phyloP scores from a whole-genome alignment of 2,329 filamentous ascomycete species.

The Verticillium alfalfae region DNA sequence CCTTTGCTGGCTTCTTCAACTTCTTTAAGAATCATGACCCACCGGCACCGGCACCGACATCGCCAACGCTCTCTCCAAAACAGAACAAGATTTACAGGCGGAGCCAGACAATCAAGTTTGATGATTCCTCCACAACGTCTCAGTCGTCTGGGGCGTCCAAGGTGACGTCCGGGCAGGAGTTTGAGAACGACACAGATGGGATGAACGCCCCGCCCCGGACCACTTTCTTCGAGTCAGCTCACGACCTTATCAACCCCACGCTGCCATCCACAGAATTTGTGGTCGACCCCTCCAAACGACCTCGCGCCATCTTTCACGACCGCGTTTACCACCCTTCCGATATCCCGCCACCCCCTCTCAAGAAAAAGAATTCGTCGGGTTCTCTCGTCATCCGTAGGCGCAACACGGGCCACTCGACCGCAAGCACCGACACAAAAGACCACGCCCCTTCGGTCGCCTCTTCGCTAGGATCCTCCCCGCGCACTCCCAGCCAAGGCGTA shows the following conservation, averaged over 20 bases:
- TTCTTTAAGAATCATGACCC: constrained; percentile 60
- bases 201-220: constrained; percentile 77
- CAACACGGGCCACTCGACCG: not conserved
- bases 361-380: constrained; percentile 39
- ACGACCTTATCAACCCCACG: constrained; percentile 86
- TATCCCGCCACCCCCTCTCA: constrained; percentile 75
- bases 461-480: constrained; percentile 5
- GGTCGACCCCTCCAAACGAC: constrained; percentile 73
- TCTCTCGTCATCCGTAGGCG: constrained; percentile 23
- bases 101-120: constrained; percentile 64
- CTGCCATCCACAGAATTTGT: constrained; percentile 77
- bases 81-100: constrained; percentile 68
- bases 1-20: constrained; percentile 62
- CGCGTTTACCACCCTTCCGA: constrained; percentile 90
- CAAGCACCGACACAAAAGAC: constrained; percentile 10
- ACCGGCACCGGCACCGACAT: constrained; percentile 41
- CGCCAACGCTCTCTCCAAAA: constrained; percentile 43
- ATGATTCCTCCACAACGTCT: constrained; percentile 23
- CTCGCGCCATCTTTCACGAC: constrained; percentile 93
- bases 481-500: constrained; percentile 18
- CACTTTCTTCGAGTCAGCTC: constrained; percentile 90
- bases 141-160: constrained; percentile 26
- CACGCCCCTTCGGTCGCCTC: not conserved
- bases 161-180: constrained; percentile 46
- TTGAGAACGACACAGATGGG: constrained; percentile 34